Conservation (phyloP, 2,329 filamentous ascomycete species). For the Colletotrichum sidae region DNA sequence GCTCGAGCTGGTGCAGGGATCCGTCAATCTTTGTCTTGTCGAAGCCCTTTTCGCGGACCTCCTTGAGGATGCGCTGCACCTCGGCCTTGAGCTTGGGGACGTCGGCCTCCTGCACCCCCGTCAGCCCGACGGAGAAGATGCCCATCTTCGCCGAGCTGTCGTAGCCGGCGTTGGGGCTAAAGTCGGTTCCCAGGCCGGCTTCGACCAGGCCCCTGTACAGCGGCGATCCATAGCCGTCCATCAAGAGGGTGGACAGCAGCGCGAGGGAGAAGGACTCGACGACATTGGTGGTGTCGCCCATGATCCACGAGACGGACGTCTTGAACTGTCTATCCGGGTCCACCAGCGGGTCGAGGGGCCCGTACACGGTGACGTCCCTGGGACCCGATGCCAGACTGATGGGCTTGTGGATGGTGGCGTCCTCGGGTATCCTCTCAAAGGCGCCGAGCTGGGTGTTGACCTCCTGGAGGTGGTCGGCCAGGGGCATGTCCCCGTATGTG, state of each 20-base stretch:
- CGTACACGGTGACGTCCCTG: constrained; percentile 76
- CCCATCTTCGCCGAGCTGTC: constrained; percentile 81
- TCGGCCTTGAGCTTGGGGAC: constrained; percentile 80
- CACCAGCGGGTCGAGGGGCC: constrained; percentile 88
- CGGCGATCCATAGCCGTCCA: constrained; percentile 96
- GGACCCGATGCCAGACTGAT: constrained; percentile 77
- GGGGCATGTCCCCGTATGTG: constrained; percentile 93
- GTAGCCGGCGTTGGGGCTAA: constrained; percentile 93
- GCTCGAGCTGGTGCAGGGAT: constrained; percentile 91
- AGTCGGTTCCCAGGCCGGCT: constrained; percentile 89
- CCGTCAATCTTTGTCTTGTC: constrained; percentile 92
- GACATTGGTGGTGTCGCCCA: constrained; percentile 84
- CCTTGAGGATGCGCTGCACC: constrained; percentile 77
- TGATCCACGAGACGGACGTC: constrained; percentile 92
- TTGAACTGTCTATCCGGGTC: constrained; percentile 91
- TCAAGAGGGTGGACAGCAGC: constrained; percentile 83
- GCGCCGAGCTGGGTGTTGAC: constrained; percentile 78
- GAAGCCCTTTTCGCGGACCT: constrained; percentile 81
- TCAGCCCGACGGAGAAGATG: constrained; percentile 91
- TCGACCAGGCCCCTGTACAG: constrained; percentile 91
- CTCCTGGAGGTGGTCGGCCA: constrained; percentile 83
- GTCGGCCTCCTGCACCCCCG: constrained; percentile 86
- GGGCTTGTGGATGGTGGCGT: constrained; percentile 81
- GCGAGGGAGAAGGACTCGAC: constrained; percentile 90
- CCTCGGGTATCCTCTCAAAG: constrained; percentile 78